Evolutionary conservation across 2,329 filamentous ascomycete genomes (phyloP), one percentile per base, ranked within the genome.

Genomic region (Sarocladiaceae sp.): DNA sequence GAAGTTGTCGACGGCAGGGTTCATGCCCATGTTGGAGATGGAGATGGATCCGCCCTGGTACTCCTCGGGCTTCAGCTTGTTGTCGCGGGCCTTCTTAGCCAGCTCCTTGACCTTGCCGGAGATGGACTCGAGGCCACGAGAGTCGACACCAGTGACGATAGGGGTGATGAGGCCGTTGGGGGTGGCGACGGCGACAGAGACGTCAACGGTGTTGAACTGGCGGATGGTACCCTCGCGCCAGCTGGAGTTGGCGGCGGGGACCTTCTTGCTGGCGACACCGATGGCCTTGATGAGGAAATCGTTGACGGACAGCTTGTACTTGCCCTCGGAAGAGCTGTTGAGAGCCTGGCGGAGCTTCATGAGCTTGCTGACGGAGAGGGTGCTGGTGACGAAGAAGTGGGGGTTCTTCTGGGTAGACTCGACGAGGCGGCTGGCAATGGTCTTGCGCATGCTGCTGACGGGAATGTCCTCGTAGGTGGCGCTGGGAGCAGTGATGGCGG

Each of bases 11-110:
- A 98, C 84, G 42, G 93, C 91, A 39, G 83, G 63, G 80, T 98
- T 98, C 93, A 98, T 98, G 69, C 93, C 93, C 93, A 98, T 95
- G 82, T 98, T 98, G 73, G 88, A 95, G 71, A 98, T 97, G 67
- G 91, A 96, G 72, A 98, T 95, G 65, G 88, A 95, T 65, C 93
- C 93, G 46, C 93, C 93, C 77, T 96, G 91, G 82, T 95, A 98
- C 72, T 98, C 90, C 68, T 98, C 91, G 39, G 93, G 93, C 84
- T 97, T 97, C 58, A 98, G 85, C 82, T 97, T 98, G 72, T 88
- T 87, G 57, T 97, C 93, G 50, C 89, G 82, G 51, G 93, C 93
- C 65, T 88, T 88, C 82, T 95, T 95, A 63, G 90, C 90, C 45
- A 98, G 86, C 62, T 95, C 89, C 78, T 97, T 97, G 73, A 98